Evolutionary conservation across 2,329 filamentous ascomycete species (phyloP).

Genomic region (Ciborinia camelliae): DNA sequence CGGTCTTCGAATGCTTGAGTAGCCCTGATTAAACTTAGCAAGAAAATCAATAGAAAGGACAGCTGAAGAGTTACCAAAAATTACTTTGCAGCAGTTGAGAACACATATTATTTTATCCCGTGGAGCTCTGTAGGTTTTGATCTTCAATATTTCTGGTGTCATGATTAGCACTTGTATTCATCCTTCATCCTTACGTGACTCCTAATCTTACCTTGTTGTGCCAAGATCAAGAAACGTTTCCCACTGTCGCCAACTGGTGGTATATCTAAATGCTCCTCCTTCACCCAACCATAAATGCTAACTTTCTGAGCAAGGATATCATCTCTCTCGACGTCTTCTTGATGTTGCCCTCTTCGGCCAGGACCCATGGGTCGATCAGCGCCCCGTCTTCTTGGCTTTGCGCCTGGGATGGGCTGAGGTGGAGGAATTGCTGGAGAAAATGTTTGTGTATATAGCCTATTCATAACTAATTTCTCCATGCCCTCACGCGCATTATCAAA

Average conservation of each 20-base stretch:
- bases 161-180: constrained; percentile 28
- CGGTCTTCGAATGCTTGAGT: constrained; percentile 84
- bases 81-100: constrained; percentile 98
- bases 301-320: constrained; percentile 97
- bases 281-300: constrained; percentile 92
- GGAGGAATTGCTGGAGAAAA: constrained; percentile 91
- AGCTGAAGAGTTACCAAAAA: constrained; percentile 64
- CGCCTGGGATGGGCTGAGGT: constrained; percentile 67
- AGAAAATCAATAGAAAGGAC: constrained; percentile 27
- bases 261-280: constrained; percentile 91
- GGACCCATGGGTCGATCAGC: constrained; percentile 69
- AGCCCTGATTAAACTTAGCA: constrained; percentile 55
- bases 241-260: constrained; percentile 80
- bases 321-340: constrained; percentile 95
- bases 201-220: constrained; percentile 68
- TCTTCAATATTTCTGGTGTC: constrained; percentile 80
- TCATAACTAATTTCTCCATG: constrained; percentile 99
- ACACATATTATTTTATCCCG: constrained; percentile 98
- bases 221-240: constrained; percentile 79
- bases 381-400: constrained; percentile 65
- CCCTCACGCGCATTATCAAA: constrained; percentile 98
- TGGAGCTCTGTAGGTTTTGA: constrained; percentile 94
- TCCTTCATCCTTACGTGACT: background rate
- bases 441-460: constrained; percentile 88
- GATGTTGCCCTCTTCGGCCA: constrained; percentile 89